Conservation (phyloP, 1,284 basidiomycete genomes). For the Ceratobasidium sp. region DNA sequence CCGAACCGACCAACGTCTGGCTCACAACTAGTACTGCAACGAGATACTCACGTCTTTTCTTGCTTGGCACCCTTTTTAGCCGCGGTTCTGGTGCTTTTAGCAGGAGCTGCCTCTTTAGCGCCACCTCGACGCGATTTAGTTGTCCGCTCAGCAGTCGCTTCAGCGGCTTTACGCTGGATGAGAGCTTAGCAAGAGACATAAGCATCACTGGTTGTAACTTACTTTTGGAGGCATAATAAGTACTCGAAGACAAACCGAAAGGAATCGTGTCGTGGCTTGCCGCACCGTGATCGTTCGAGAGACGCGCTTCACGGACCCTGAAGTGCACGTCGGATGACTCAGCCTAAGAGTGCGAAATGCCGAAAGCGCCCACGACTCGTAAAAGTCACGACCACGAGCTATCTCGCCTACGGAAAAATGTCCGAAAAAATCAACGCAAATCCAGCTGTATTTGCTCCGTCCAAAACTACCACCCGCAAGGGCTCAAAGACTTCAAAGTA, state of each 20-base stretch:
- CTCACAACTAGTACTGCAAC: neutral
- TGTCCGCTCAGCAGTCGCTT: constrained; percentile 33
- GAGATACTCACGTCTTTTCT: constrained; percentile 35
- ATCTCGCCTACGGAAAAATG: constrained; percentile 3
- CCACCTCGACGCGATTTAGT: constrained; percentile 35
- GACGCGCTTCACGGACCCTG: constrained; percentile 29
- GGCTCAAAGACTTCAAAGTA: constrained; percentile 50
- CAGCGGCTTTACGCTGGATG: constrained; percentile 35
- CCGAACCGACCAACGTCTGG: neutral
- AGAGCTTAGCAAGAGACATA: neutral
- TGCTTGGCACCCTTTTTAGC: constrained; percentile 30
- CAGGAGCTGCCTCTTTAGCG: constrained; percentile 35
- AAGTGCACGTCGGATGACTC: constrained; percentile 11
- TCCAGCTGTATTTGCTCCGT: constrained; percentile 62
- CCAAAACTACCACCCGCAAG: constrained; percentile 55
- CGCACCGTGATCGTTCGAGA: constrained; percentile 22
- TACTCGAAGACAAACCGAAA: neutral
- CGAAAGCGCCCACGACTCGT: neutral
- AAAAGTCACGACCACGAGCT: constrained; percentile 17
- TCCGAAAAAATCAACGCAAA: constrained; percentile 59
- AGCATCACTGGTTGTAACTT: neutral
- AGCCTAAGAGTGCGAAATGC: constrained; percentile 5
- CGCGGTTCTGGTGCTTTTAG: constrained; percentile 9
- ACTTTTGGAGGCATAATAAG: constrained; percentile 28
- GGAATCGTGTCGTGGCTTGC: constrained; percentile 21